These are phyloP conservation scores for Petrea volubilis DNA, from an alignment of 257 asterid species.

Conservation along the genomic window DNA sequence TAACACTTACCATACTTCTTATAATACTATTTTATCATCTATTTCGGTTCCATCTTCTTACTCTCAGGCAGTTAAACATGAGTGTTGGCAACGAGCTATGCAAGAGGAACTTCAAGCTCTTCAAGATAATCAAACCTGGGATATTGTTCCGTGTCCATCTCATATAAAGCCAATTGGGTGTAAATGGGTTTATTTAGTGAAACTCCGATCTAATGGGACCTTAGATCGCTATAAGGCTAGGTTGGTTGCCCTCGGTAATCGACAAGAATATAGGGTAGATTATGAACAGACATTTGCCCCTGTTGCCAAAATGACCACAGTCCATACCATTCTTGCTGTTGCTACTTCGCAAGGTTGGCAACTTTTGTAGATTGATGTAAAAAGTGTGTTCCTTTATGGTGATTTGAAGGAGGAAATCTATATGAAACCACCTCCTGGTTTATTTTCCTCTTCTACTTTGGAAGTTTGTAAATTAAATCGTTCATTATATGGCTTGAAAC, in stretches of 20 bases:
- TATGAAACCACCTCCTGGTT: no score
- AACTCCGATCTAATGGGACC: neutral
- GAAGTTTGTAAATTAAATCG: neutral
- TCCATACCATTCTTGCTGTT: neutral
- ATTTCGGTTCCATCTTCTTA: neutral
- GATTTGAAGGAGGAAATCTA: no score
- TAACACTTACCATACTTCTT: no score
- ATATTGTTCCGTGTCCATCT: neutral
- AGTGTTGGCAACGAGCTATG: neutral
- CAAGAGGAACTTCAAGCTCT: neutral
- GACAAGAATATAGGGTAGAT: neutral
- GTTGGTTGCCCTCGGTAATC: neutral
- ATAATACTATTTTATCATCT: neutral
- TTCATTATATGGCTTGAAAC: neutral
- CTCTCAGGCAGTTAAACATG: neutral
- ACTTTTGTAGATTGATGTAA: neutral
- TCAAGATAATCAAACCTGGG: neutral
- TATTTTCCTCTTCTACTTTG: no score
- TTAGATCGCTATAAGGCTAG: neutral
- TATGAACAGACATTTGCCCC: neutral
- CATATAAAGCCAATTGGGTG: neutral
- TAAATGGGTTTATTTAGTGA: neutral
- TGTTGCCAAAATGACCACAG: neutral
- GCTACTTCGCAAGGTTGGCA: neutral
- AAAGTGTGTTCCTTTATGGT: neutral